These are phyloP conservation scores for Canariomyces notabilis DNA, from an alignment of 2,329 filamentous ascomycete species.

Conservation along the genomic window DNA sequence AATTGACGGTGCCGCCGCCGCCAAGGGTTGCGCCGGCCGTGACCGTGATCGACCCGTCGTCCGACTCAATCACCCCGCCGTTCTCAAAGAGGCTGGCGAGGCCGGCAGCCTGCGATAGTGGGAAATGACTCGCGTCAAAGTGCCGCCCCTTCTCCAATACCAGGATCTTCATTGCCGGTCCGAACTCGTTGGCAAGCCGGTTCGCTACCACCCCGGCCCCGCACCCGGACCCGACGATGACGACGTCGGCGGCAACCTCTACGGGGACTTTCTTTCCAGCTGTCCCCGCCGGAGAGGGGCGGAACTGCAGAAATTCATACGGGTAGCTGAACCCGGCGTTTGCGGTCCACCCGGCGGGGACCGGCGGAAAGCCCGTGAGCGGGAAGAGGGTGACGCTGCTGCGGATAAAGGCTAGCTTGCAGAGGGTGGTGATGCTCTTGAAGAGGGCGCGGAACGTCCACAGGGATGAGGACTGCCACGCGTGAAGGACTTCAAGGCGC, in stretches of 20 bases:
- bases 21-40: slow-evolving; percentile 72
- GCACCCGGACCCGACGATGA: slow-evolving; percentile 82
- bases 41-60: slow-evolving; percentile 56
- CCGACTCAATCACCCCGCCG: slow-evolving; percentile 50
- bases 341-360: slow-evolving; percentile 47
- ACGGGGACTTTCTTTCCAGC: slow-evolving; percentile 38
- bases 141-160: slow-evolving; percentile 71
- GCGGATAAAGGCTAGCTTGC: slow-evolving; percentile 51
- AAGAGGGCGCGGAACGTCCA: slow-evolving; percentile 50
- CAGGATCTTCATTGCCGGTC: slow-evolving; percentile 65
- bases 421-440: slow-evolving; percentile 51
- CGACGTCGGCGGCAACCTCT: slow-evolving; percentile 69
- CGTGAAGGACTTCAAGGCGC: slow-evolving; percentile 57
- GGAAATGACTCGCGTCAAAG: slow-evolving; percentile 65
- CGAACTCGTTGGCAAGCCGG: slow-evolving; percentile 59
- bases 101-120: slow-evolving; percentile 63
- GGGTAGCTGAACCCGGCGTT: slow-evolving; percentile 37
- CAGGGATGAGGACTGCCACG: slow-evolving; percentile 57
- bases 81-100: slow-evolving; percentile 64
- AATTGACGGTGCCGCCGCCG: slow-evolving; percentile 84
- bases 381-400: slow-evolving; percentile 50
- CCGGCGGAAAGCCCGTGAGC: slow-evolving; percentile 53
- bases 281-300: slow-evolving; percentile 31
- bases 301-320: slow-evolving; percentile 59
- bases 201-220: slow-evolving; percentile 80